phyloP scores from a whole-genome alignment of 495 filamentous ascomycete species.

The Podospora conica region DNA sequence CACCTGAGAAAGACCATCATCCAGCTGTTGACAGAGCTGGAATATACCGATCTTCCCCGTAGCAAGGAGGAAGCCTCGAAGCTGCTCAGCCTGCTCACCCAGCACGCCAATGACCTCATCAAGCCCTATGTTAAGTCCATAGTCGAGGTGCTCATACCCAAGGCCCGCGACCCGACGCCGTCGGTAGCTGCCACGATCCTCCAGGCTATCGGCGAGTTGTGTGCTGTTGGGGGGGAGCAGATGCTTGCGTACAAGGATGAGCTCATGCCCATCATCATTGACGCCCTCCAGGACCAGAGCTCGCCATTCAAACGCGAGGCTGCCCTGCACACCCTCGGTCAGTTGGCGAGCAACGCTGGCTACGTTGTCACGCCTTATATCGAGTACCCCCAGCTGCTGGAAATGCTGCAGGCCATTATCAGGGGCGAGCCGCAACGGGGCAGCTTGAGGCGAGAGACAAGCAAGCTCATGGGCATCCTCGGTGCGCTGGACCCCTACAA shows the following conservation, averaged over 20 bases:
- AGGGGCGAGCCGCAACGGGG: slow-evolving; percentile 77
- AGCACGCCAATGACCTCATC: slow-evolving; percentile 83
- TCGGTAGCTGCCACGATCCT: slow-evolving; percentile 90
- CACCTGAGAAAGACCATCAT: slow-evolving; percentile 89
- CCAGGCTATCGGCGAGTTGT: slow-evolving; percentile 85
- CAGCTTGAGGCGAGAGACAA: slow-evolving; percentile 81
- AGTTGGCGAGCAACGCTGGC: slow-evolving; percentile 87
- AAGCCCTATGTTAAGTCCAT: slow-evolving; percentile 95
- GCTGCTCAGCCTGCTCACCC: slow-evolving; percentile 84
- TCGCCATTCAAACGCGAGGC: slow-evolving; percentile 84
- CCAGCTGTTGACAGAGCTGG: slow-evolving; percentile 89
- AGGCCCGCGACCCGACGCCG: slow-evolving; percentile 72
- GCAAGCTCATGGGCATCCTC: slow-evolving; percentile 92
- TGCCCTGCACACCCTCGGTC: slow-evolving; percentile 82
- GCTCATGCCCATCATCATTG: slow-evolving; percentile 91
- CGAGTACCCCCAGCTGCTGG: slow-evolving; percentile 87
- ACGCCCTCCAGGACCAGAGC: slow-evolving; percentile 85
- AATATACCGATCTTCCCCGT: slow-evolving; percentile 86
- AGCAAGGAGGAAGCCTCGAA: slow-evolving; percentile 95
- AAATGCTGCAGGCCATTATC: slow-evolving; percentile 87
- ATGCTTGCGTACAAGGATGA: slow-evolving; percentile 82
- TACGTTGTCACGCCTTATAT: slow-evolving; percentile 97
- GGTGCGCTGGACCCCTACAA: slow-evolving; percentile 95
- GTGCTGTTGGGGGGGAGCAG: slow-evolving; percentile 83
- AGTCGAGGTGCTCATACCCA: slow-evolving; percentile 82